Percentiles rank a stretch among this genome's conserved stretches.
Conservation (phyloP, 23 red algal species). For the Gracilaria domingensis region DNA sequence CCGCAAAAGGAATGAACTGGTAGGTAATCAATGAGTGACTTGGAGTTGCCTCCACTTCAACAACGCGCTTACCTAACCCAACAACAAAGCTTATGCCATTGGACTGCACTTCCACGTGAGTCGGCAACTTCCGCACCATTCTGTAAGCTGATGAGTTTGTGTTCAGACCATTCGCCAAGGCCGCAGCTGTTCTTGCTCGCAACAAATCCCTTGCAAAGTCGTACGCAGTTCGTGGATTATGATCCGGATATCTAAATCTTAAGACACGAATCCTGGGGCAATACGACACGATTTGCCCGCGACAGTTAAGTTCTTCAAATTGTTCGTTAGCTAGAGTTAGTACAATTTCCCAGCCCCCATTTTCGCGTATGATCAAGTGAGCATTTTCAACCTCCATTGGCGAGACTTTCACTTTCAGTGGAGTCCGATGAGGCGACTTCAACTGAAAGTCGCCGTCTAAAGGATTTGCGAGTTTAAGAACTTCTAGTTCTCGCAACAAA, state of each 20-base stretch:
- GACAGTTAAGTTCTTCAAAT: constrained; percentile 52
- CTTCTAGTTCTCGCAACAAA: constrained; percentile 43
- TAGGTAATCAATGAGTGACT: background rate
- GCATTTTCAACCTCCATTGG: constrained; percentile 50
- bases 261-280: constrained; percentile 15
- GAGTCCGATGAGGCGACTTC: constrained; percentile 35
- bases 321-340: constrained; percentile 69
- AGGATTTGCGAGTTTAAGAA: constrained; percentile 4
- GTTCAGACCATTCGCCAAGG: constrained; percentile 30
- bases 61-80: constrained; percentile 1
- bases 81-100: constrained; percentile 30
- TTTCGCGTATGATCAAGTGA: constrained; percentile 37
- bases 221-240: constrained; percentile 7
- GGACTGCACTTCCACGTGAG: constrained; percentile 32
- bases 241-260: constrained; percentile 40
- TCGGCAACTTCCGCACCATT: constrained; percentile 7
- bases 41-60: constrained; percentile 25
- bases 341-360: constrained; percentile 58
- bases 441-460: constrained; percentile 43
- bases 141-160: constrained; percentile 20
- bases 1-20: constrained; percentile 29
- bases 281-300: constrained; percentile 32
- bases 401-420: constrained; percentile 43
- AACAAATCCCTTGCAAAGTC: constrained; percentile 29
- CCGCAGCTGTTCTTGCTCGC: constrained; percentile 49